Evolutionary conservation across 2,329 filamentous ascomycete species (phyloP).

Genomic region (Colletotrichum cuscutae): DNA sequence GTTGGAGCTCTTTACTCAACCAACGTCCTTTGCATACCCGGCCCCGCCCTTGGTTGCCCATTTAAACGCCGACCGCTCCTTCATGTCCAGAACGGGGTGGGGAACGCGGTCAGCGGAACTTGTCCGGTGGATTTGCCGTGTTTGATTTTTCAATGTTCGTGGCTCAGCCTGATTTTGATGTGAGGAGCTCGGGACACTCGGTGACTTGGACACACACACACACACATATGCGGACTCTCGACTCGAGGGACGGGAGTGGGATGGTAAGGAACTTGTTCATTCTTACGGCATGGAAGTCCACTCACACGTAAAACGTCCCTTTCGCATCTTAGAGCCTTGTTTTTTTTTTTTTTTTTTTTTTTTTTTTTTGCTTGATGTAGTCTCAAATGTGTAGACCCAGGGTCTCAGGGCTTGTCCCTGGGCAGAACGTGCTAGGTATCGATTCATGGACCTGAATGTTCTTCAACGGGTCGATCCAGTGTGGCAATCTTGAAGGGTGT

Average conservation of each 20-base stretch:
- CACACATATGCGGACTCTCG: not conserved
- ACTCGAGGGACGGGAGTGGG: not conserved
- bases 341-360: too few species aligned
- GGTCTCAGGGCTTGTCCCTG: not conserved
- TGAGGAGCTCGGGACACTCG: not conserved
- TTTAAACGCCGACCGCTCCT: not conserved
- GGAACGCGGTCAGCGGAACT: not conserved
- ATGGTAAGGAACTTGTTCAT: not conserved
- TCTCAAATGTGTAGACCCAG: not conserved
- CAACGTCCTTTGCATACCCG: not conserved
- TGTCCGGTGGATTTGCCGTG: not conserved
- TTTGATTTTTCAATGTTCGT: not conserved
- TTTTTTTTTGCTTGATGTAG: too few species aligned
- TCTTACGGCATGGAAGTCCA: not conserved
- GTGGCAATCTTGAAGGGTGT: not conserved
- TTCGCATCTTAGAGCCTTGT: not conserved
- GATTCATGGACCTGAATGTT: not conserved
- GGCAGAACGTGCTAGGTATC: not conserved
- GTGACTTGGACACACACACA: not conserved
- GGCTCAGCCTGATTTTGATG: not conserved
- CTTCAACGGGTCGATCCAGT: not conserved
- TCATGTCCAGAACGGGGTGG: constrained; percentile 3
- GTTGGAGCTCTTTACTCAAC: not conserved
- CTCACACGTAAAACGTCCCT: not conserved
- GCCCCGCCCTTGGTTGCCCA: not conserved